Base-by-base conservation (phyloP, 2,329 filamentous ascomycete genomes). In the Fusarium sp. region DNA sequence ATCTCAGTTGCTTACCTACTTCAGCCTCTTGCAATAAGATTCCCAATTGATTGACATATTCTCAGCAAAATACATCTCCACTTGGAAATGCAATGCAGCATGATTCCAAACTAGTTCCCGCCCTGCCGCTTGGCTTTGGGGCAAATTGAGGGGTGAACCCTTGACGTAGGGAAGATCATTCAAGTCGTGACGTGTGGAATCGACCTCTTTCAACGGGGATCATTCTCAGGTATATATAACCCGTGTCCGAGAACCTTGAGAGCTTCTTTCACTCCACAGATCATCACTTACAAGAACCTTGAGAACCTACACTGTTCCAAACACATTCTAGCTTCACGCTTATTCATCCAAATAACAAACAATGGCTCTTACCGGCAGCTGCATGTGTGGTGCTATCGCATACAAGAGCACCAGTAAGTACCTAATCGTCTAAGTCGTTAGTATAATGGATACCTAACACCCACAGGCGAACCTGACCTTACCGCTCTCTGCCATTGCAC, bases 401-500 rank as follows among this genome's bases (percentile, higher is more conserved):
- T 77, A 75, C 53, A 66, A 78, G 74, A 77, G 73, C 57, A 71
- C 73, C 11, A 74, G 78, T 79, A 60, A 24, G 77, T 50, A 34
- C 24, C 26, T 15, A 30, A 36, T 32, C 12, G 26, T 12, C n/a
- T 24, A 34, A 60, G 21, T 14, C 9, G 15, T 39, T 32, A 19
- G 24, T 5, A 54, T 32, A 19, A 20, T 5, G 47, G 9, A 15
- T 10, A 17, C 24, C 43, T 62, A 39, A 62, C 14, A 14, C 4
- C 2, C 15, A 15, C 52, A 84, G 82, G 77, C 12, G 79, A 83
- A 36, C 73, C 80, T 6, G 76, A 74, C 17, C 54, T 74, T 5
- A 82, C 78, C 19, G 83, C 83, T 8, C 75, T 87, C 32, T 87
- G 85, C 74, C 83, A 86, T 70, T 86, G 84, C 72, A 68, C 71